These are phyloP conservation scores for Arctium lappa DNA, from an alignment of 129 eudicot genomes.

Conservation along the genomic window DNA sequence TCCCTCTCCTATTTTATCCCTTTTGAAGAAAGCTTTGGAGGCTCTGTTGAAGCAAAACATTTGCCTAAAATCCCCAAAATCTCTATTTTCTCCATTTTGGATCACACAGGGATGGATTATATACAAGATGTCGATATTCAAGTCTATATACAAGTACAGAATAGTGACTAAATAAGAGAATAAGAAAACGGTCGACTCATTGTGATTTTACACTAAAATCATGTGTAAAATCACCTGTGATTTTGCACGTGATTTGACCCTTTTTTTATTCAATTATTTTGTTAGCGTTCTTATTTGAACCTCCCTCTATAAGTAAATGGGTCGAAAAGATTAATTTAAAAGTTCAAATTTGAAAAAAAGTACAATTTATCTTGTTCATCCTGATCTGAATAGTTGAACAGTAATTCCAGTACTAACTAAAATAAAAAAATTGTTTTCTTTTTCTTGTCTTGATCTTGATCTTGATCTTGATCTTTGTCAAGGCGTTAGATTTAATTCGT, in stretches of 20 bases:
- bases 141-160: too few relatives aligned
- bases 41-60: background rate
- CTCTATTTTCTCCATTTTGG: background rate
- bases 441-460: background rate
- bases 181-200: too few relatives aligned
- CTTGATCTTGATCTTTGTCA: background rate
- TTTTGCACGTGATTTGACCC: too few relatives aligned
- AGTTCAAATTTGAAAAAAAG: too few relatives aligned
- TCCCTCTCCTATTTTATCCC: background rate
- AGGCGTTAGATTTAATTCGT: constrained; percentile 92
- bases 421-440: background rate
- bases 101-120: too few relatives aligned
- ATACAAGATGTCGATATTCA: background rate
- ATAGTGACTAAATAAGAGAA: too few relatives aligned
- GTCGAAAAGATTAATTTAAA: background rate
- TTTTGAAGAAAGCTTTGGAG: background rate
- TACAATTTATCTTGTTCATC: background rate
- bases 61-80: background rate
- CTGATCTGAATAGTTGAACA: background rate
- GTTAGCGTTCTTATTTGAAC: too few relatives aligned
- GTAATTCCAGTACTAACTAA: background rate
- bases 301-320: background rate
- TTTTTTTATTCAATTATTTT: too few relatives aligned
- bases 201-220: too few relatives aligned
- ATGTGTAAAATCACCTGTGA: too few relatives aligned